phyloP scores from a whole-genome alignment of 495 filamentous ascomycete genomes.

The Patellaria atrata region DNA sequence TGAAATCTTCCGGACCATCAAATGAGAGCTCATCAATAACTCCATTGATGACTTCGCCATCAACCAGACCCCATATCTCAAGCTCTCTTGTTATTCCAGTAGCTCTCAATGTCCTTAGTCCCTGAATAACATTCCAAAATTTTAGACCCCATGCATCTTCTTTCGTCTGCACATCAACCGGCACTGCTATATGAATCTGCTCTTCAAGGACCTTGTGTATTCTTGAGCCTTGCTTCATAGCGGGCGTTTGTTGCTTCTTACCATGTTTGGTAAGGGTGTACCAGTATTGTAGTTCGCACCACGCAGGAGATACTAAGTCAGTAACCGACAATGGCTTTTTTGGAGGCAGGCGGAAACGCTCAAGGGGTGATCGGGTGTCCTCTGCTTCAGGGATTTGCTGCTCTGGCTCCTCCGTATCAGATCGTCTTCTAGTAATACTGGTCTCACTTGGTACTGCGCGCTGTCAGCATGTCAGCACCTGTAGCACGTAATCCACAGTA shows the following conservation, averaged over 20 bases:
- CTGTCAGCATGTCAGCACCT: constrained; percentile 29
- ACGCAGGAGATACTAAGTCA: constrained; percentile 74
- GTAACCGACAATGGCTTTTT: constrained; percentile 78
- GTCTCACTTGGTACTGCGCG: constrained; percentile 17
- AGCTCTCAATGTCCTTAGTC: constrained; percentile 58
- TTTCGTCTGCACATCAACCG: constrained; percentile 52
- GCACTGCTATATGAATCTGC: constrained; percentile 62
- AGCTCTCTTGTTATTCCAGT: constrained; percentile 77
- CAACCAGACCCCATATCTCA: constrained; percentile 80
- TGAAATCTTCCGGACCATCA: constrained; percentile 58
- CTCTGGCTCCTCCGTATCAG: constrained; percentile 1
- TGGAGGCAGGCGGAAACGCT: constrained; percentile 65
- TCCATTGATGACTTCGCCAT: constrained; percentile 74
- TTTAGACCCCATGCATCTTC: constrained; percentile 74
- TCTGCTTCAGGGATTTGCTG: constrained; percentile 4
- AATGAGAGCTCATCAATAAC: constrained; percentile 81
- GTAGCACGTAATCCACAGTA: too few species aligned
- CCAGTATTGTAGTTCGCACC: constrained; percentile 93
- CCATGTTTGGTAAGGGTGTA: constrained; percentile 70
- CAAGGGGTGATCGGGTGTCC: constrained; percentile 43
- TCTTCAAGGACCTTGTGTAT: constrained; percentile 78
- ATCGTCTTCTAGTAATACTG: neutral
- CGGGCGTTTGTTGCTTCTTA: constrained; percentile 52
- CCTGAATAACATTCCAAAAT: constrained; percentile 88
- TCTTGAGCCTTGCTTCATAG: constrained; percentile 66